Evolutionary conservation across 768 basidiomycete species (phyloP), one percentile per base, ranked within the genome.

Genomic region (Hericium coralloides): DNA sequence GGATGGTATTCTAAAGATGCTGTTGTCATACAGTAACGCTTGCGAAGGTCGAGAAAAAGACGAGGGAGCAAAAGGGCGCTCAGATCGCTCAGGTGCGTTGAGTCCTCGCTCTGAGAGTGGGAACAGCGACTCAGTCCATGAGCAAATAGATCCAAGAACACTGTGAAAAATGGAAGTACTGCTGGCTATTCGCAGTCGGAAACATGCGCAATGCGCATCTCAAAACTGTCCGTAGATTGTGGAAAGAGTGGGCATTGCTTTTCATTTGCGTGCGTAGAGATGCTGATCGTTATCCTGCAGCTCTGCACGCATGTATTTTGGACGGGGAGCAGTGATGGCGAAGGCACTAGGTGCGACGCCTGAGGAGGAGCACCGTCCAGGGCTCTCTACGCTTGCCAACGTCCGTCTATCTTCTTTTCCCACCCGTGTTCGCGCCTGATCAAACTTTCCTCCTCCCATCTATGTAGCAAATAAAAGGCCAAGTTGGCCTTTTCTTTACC

Each of bases 161-260:
- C 68, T 75, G 85, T 20, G 92, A 95, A 63, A 89, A 92, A 74
- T 98, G 91, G 86, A 82, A 82, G 66, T 95, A 97, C 71, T 89
- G 92, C 73, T 99, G 94, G 92, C 68, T 98, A 39, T 97, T 99
- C 68, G 85, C 89, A 64, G 92, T 98, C 5, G 95, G 94, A 15
- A 84, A 93, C 63, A 95, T 98, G 93, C 79, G 97, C 59, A 98
- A 95, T 73, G 76, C 93, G 25, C 88, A 92, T 71, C 74, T 99
- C 39, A 95, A 98, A 78, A 93, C 92, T 53, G 91, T 98, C 49
- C 81, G 97, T 62, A 85, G 84, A 58, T 76, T 89, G 61, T 99
- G 97, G 97, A 91, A 92, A 77, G 91, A 89, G 87, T 92, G 63
- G 55, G 87, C 74, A 18, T 38, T 55, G 43, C 2, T 10, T 20